Evolutionary conservation across 805 yeast genomes (phyloP), one percentile per base, ranked within the genome.

Genomic region (Ogataea thermomethanolica): DNA sequence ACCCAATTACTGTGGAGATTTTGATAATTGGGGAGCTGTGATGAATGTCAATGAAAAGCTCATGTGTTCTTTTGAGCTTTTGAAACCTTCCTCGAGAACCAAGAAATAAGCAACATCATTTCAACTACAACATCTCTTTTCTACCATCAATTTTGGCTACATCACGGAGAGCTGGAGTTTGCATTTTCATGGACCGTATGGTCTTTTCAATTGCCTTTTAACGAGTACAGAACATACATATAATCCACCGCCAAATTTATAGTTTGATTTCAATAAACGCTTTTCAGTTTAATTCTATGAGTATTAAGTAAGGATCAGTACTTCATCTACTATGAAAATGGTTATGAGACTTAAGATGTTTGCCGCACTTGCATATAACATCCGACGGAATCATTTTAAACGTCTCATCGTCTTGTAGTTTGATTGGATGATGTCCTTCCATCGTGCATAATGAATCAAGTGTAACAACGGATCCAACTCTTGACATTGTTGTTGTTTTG

Each of bases 1-100:
- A 4, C 95, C 95, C 3, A 85, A 85, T 56, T 85, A 85, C 54
- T 82, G 90, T 65, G 90, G 90, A 7, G 89, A 82, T 57, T 82
- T 82, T 61, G 78, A 81, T 51, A 82, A 82, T 55, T 82, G 81
- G 77, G 90, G 90, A 11, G 89, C 89, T 2, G 81, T 82, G 13
- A 80, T 82, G 86, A 74, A 79, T 53, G 86, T 82, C 15, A 81
- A 79, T 49, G 78, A 79, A 45, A 73, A 73, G 20, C 64, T 82
- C 51, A 77, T 79, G 64, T 82, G 90, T 53, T 78, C 84, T 28
- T 82, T 82, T 62, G 89, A 82, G 55, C 65, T 82, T 52, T 61
- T 82, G 37, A 81, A 81, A 56, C 88, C 89, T 1, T 37, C 48
- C 0, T 37, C 46, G 2, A 25, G 26, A n/a, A 17, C 27, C 15